phyloP scores from a whole-genome alignment of 257 asterid species.

The Cordia subcordata region DNA sequence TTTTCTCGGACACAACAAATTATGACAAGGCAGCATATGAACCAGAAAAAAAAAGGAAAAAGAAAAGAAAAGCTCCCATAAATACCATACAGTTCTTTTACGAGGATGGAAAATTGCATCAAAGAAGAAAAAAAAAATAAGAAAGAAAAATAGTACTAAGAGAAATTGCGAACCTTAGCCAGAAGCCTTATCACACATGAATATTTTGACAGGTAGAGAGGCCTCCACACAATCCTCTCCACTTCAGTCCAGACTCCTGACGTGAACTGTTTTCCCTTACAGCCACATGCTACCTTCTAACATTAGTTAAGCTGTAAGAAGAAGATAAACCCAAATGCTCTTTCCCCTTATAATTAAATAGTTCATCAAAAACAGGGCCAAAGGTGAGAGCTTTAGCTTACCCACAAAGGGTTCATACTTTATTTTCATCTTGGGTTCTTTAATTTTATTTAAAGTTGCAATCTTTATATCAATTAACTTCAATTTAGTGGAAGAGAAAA shows the following conservation, averaged over 20 bases:
- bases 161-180: slow-evolving; percentile 21
- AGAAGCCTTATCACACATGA: slow-evolving; percentile 56
- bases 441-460: slow-evolving; percentile 1
- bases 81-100: too few relatives aligned
- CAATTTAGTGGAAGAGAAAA: not conserved
- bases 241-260: slow-evolving; percentile 13
- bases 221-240: slow-evolving; percentile 62
- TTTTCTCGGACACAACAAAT: too few relatives aligned
- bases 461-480: not conserved
- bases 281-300: slow-evolving; percentile 8
- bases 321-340: not conserved
- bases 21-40: too few relatives aligned
- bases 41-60: too few relatives aligned
- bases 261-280: slow-evolving; percentile 16
- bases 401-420: not conserved
- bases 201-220: slow-evolving; percentile 44
- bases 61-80: too few relatives aligned
- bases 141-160: not conserved
- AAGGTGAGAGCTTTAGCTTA: slow-evolving; percentile 24
- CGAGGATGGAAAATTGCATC: too few relatives aligned
- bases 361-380: slow-evolving; percentile 3
- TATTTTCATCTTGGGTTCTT: not conserved
- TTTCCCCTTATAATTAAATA: slow-evolving; percentile 1
- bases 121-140: too few relatives aligned
- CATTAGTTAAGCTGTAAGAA: not conserved